Conservation (phyloP, 257 asterid species). For the Gynochthodes officinalis region DNA sequence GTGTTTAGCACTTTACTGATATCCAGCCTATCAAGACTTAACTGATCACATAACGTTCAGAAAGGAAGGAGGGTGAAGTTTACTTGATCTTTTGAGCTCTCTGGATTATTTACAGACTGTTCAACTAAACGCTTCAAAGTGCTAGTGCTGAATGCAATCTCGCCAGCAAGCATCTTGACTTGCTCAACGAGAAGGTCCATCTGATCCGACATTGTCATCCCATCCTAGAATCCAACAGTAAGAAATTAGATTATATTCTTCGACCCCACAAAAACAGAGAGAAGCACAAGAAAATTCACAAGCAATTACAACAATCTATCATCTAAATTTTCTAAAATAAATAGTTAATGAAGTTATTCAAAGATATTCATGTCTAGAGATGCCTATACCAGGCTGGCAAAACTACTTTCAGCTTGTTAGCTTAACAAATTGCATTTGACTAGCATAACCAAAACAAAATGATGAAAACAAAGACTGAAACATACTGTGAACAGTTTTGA, state of each 20-base stretch:
- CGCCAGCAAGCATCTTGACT: constrained; percentile 98
- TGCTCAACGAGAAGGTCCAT: constrained; percentile 96
- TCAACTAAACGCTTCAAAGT: constrained; percentile 85
- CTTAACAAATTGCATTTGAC: background rate
- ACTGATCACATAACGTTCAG: background rate
- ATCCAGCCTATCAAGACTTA: background rate
- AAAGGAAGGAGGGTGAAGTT: constrained; percentile 17
- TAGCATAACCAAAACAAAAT: background rate
- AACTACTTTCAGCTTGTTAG: background rate
- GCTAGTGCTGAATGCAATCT: constrained; percentile 90
- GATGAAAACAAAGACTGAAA: constrained; percentile 23
- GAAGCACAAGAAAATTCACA: background rate
- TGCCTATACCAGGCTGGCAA: background rate
- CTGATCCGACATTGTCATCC: constrained; percentile 73
- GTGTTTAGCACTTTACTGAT: background rate
- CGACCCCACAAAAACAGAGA: background rate
- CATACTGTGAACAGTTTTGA: constrained; percentile 70
- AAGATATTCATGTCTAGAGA: background rate
- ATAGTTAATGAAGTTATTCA: background rate
- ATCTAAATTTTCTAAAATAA: background rate
- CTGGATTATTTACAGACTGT: constrained; percentile 80
- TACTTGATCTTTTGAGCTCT: constrained; percentile 74
- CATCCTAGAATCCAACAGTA: constrained; percentile 50
- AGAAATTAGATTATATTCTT: constrained; percentile 6
- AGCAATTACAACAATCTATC: background rate